Evolutionary conservation across 225 moss, liverwort and hornwort genomes (phyloP).

Genomic region (Straminergon stramineum): DNA sequence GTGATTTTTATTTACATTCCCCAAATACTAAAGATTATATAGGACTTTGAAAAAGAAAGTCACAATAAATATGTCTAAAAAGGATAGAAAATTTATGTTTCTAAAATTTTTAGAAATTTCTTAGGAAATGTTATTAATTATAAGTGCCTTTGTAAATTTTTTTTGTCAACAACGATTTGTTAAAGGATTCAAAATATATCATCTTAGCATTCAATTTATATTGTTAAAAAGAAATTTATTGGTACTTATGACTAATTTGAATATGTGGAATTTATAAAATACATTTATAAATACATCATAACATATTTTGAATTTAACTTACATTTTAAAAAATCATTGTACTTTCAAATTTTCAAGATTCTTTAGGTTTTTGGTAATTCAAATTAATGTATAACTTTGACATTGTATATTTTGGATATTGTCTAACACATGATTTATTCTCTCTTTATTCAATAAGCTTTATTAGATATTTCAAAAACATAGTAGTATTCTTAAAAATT

Average conservation of each 20-base stretch:
- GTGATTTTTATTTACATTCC: fast-evolving
- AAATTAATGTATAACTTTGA: neutral
- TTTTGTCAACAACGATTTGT: neutral
- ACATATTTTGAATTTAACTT: neutral
- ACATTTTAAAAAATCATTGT: neutral
- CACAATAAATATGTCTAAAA: neutral
- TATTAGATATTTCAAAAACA: neutral
- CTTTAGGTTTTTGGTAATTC: neutral
- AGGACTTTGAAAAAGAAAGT: neutral
- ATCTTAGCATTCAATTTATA: neutral
- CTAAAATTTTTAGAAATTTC: neutral
- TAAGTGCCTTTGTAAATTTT: neutral
- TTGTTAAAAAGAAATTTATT: neutral
- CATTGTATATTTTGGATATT: neutral
- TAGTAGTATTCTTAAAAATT: neutral
- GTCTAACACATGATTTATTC: too few species aligned
- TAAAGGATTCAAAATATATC: neutral
- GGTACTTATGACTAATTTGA: neutral
- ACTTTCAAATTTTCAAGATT: neutral
- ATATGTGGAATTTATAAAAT: too few species aligned
- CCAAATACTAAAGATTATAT: neutral
- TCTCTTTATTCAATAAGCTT: too few species aligned
- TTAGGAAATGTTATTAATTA: neutral
- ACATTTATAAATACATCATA: too few species aligned
- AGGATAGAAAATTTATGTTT: neutral